A percentile compares a stretch with the other conserved stretches of the same genome.
These are phyloP conservation scores for Mortierella polycephala DNA, from an alignment of 371 early-diverging fungal genomes.

Conservation along the genomic window DNA sequence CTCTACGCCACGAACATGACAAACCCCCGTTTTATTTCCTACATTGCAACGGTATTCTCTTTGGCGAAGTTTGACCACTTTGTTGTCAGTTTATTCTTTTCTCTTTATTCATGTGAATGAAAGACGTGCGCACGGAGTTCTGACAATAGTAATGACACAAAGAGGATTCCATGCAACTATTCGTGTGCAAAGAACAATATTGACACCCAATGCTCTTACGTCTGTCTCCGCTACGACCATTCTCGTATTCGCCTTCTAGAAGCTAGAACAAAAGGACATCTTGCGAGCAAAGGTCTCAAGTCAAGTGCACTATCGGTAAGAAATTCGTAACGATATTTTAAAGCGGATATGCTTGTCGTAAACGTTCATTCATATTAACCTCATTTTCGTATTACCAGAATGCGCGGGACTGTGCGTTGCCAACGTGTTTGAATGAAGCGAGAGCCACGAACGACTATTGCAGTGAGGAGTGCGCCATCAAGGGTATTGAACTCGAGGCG, in stretches of 20 bases:
- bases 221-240: background rate
- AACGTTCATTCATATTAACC: background rate
- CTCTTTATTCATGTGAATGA: too few species aligned
- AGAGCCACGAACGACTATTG: conserved; percentile 45
- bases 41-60: too few species aligned
- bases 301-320: conserved; percentile 26
- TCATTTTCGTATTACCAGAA: conserved; percentile 19
- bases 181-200: too few species aligned
- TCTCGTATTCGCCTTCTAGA: background rate
- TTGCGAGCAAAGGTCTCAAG: conserved; percentile 10
- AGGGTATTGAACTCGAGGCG: conserved; percentile 50
- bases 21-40: too few species aligned
- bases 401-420: conserved; percentile 42
- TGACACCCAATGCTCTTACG: too few species aligned
- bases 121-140: too few species aligned
- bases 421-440: conserved; percentile 48
- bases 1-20: too few species aligned
- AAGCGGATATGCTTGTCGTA: background rate
- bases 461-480: conserved; percentile 56
- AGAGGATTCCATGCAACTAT: too few species aligned
- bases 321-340: background rate
- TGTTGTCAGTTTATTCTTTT: background rate
- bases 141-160: too few species aligned
- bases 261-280: conserved; percentile 20
- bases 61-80: too few species aligned